These are phyloP conservation scores for Xylaria acuta DNA, from an alignment of 495 filamentous ascomycete genomes.

Conservation along the genomic window DNA sequence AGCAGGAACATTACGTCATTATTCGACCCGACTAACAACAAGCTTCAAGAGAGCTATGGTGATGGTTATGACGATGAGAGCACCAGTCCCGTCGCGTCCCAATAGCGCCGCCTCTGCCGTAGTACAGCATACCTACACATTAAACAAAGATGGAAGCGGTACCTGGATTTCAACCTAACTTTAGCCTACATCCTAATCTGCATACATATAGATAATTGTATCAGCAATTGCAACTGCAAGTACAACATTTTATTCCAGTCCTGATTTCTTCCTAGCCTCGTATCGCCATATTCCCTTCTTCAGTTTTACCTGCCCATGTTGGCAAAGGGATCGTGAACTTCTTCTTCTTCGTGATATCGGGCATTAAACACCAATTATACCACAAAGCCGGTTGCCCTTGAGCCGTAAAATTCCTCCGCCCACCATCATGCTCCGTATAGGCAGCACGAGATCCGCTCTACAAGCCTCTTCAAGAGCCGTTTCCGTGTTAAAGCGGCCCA, in stretches of 20 bases:
- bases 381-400: not conserved
- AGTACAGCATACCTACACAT: not conserved
- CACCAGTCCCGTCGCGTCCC: not conserved
- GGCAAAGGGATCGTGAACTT: not conserved
- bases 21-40: not conserved
- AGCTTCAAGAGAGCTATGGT: conserved; percentile 16
- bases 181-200: too few relatives aligned
- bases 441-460: conserved; percentile 42
- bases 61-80: not conserved
- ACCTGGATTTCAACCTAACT: not conserved
- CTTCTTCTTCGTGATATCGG: not conserved
- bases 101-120: not conserved
- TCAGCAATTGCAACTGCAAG: not conserved
- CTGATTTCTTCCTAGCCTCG: not conserved
- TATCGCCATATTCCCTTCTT: too few relatives aligned
- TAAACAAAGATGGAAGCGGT: not conserved
- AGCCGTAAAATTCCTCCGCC: not conserved
- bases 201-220: not conserved
- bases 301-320: not conserved
- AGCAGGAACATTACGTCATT: conserved; percentile 14
- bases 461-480: conserved; percentile 36
- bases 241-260: not conserved
- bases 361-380: not conserved
- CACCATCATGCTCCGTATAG: conserved; percentile 16
- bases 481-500: conserved; percentile 17